Conservation (phyloP, 2,329 filamentous ascomycete genomes). For the Aphanoascus verrucosus region DNA sequence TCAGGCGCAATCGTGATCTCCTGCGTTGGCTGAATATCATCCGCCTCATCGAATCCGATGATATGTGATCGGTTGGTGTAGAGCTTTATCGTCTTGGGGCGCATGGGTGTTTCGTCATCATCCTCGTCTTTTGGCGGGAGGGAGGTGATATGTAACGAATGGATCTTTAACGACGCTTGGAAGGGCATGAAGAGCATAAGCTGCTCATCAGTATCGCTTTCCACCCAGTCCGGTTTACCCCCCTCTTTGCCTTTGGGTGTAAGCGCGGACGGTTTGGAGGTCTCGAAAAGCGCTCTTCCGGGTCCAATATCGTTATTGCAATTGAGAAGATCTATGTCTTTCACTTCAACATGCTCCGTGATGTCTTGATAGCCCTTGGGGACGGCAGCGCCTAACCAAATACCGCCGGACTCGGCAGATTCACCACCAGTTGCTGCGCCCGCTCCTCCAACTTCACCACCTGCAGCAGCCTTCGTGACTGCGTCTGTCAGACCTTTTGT, state of each 20-base stretch:
- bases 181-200: constrained; percentile 88
- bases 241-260: constrained; percentile 39
- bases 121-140: constrained; percentile 51
- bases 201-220: constrained; percentile 96
- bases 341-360: constrained; percentile 67
- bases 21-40: constrained; percentile 73
- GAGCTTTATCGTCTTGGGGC: constrained; percentile 71
- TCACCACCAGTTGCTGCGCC: constrained; percentile 34
- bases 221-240: constrained; percentile 66
- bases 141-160: constrained; percentile 79
- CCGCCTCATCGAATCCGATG: constrained; percentile 88
- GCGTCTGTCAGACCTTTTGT: constrained; percentile 57
- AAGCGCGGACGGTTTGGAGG: constrained; percentile 54
- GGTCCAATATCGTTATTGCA: constrained; percentile 64
- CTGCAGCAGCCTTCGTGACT: constrained; percentile 52
- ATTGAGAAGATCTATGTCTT: constrained; percentile 78
- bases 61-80: constrained; percentile 85
- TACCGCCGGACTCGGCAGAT: constrained; percentile 33
- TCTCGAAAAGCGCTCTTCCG: constrained; percentile 64
- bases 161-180: constrained; percentile 75
- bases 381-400: constrained; percentile 63
- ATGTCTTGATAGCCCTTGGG: constrained; percentile 77
- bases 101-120: constrained; percentile 64
- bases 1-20: constrained; percentile 59
- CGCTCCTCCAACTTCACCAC: constrained; percentile 29